phyloP scores from a whole-genome alignment of 257 asterid species.

The Paraleonurus japonicus region DNA sequence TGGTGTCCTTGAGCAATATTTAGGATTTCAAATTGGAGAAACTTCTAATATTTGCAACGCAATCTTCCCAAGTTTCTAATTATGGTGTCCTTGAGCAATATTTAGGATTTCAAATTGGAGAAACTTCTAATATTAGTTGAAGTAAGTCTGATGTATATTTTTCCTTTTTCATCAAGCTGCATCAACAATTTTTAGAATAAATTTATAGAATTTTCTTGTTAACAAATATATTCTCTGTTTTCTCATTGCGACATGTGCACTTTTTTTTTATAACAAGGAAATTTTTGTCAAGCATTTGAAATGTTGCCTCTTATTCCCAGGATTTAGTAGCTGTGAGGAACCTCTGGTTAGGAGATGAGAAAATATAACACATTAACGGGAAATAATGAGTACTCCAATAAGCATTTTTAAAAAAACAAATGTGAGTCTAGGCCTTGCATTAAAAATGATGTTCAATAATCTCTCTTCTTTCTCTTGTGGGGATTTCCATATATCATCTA shows the following conservation, averaged over 20 bases:
- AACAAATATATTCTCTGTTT: neutral
- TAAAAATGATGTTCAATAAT: neutral
- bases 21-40: constrained; percentile 68
- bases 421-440: neutral
- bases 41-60: constrained; percentile 47
- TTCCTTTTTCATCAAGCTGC: no score
- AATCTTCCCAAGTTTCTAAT: no score
- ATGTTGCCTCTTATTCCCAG: neutral
- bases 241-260: neutral
- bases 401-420: neutral
- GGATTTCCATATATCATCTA: constrained; percentile 18
- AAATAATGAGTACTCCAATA: neutral
- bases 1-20: no score
- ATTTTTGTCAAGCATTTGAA: neutral
- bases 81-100: no score
- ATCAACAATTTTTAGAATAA: no score
- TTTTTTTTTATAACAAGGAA: neutral
- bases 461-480: neutral
- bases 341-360: neutral
- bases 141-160: no score
- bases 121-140: no score
- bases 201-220: no score
- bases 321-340: neutral
- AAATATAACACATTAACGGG: neutral
- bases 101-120: no score